A percentile compares a stretch with the other conserved stretches of the same genome.
Conservation (phyloP, 1,284 basidiomycete genomes). For the Ceratobasidium sp. region DNA sequence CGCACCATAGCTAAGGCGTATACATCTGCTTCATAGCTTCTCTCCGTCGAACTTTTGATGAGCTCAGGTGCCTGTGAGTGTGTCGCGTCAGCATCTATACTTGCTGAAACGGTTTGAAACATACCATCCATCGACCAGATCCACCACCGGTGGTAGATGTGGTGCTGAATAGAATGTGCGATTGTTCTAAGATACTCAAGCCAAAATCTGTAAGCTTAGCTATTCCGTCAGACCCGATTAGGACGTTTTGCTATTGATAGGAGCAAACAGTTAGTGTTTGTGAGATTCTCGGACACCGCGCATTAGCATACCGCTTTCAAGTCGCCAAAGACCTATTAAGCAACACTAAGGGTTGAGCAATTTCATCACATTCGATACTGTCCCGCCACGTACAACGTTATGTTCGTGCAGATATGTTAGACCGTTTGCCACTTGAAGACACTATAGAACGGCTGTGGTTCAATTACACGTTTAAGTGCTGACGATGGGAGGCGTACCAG, state of each 20-base stretch:
- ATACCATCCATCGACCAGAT: background rate
- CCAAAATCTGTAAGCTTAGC: background rate
- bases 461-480: too few species aligned
- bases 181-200: background rate
- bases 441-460: background rate
- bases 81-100: too few species aligned
- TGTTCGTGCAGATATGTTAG: background rate
- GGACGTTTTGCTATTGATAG: background rate
- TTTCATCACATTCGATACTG: too few species aligned
- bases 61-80: constrained; percentile 2
- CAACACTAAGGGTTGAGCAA: background rate
- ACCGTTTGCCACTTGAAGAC: background rate
- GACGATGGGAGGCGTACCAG: background rate
- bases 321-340: background rate
- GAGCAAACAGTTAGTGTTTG: too few species aligned
- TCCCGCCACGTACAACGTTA: background rate
- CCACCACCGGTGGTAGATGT: background rate
- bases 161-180: background rate
- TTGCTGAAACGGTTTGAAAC: too few species aligned
- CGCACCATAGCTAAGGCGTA: background rate
- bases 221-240: background rate
- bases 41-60: background rate
- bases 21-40: background rate
- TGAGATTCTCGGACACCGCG: too few species aligned
- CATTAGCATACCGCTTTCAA: too few species aligned